Conservation (phyloP, 306 rosid species). For the Boehmeria nivea region DNA sequence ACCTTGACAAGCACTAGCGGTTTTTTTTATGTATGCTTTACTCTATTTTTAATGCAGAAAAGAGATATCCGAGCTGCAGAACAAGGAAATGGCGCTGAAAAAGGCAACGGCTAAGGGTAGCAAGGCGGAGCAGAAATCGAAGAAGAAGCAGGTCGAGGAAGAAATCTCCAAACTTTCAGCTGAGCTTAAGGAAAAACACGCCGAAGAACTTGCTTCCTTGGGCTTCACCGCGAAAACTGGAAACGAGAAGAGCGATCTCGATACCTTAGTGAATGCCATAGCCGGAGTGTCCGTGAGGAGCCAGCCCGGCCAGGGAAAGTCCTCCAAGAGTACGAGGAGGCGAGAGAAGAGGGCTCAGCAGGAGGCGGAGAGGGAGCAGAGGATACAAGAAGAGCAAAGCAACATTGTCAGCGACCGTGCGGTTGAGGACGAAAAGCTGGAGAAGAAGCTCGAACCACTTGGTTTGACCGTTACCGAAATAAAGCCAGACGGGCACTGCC, state of each 20-base stretch:
- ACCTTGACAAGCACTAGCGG: too few species aligned
- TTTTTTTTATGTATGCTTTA: too few species aligned
- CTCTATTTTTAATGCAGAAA: constrained; percentile 49
- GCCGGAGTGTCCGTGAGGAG: constrained; percentile 69
- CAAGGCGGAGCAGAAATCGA: constrained; percentile 91
- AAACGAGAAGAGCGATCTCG: constrained; percentile 56
- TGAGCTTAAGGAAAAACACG: constrained; percentile 63
- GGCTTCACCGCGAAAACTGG: constrained; percentile 52
- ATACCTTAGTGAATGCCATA: constrained; percentile 74
- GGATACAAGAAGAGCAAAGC: constrained; percentile 79
- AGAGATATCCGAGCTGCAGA: constrained; percentile 70
- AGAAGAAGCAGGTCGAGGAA: constrained; percentile 96
- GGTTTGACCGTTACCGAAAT: constrained; percentile 66
- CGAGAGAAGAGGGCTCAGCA: constrained; percentile 68
- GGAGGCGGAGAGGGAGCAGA: constrained; percentile 85
- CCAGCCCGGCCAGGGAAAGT: constrained; percentile 55
- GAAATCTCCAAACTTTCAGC: constrained; percentile 69
- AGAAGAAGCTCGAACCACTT: constrained; percentile 69
- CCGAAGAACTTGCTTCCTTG: constrained; percentile 58
- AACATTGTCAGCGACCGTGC: constrained; percentile 61
- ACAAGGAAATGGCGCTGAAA: constrained; percentile 72
- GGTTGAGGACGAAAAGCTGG: constrained; percentile 72
- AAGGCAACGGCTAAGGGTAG: constrained; percentile 87
- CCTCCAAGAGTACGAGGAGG: constrained; percentile 66
- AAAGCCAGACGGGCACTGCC: constrained; percentile 97